Percentiles rank a stretch among this genome's conserved stretches.
Conservation (phyloP, 306 rosid genomes). For the Gynostemma pentaphyllum region DNA sequence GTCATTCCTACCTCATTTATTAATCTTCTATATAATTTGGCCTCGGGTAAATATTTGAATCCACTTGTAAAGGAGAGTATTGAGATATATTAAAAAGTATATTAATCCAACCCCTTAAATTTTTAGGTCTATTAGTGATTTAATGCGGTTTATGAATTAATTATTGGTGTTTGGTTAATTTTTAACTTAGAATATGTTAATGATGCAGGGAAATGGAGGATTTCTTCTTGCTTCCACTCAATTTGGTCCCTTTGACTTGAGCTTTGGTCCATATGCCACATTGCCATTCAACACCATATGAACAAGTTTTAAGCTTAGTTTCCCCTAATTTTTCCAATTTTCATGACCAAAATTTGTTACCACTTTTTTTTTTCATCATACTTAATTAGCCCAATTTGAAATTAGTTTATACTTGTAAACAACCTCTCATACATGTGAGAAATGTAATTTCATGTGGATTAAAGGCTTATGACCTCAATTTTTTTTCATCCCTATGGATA, state of each 20-base stretch:
- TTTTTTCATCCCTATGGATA: not conserved
- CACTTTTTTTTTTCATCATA: not conserved
- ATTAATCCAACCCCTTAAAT: no score
- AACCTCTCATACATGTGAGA: constrained; percentile 1
- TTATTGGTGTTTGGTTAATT: not conserved
- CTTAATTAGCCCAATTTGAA: not conserved
- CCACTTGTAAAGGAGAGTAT: no score
- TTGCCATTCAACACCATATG: constrained; percentile 24
- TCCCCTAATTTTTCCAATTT: not conserved
- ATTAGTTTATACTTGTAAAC: constrained; percentile 2
- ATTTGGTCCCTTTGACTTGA: constrained; percentile 60
- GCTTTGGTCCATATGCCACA: constrained; percentile 38
- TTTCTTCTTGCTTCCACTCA: constrained; percentile 42
- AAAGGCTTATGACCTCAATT: not conserved
- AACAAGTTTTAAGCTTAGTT: not conserved
- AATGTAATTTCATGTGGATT: not conserved
- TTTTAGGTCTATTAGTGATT: no score
- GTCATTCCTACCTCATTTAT: no score
- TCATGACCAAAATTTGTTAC: constrained; percentile 10
- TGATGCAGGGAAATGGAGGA: constrained; percentile 50
- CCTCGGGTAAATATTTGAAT: no score
- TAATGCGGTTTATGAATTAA: no score
- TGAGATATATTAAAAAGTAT: no score
- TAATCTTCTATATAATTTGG: no score
- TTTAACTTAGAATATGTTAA: not conserved